phyloP scores from a whole-genome alignment of 2,329 filamentous ascomycete genomes.

The Ceratocystis destructans region DNA sequence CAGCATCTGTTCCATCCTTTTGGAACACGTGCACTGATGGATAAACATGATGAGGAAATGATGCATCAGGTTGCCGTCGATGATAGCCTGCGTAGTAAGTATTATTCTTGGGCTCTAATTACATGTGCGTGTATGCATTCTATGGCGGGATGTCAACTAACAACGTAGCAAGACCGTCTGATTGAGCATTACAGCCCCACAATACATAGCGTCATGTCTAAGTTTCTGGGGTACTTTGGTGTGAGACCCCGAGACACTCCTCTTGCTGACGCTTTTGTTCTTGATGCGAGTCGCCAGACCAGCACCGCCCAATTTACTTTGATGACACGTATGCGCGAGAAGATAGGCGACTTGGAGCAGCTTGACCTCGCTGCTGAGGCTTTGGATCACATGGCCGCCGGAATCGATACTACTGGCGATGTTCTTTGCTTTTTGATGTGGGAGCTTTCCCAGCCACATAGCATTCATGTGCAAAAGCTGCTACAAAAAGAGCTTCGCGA shows the following conservation, averaged over 20 bases:
- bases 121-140: background rate
- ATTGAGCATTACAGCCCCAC: constrained; percentile 43
- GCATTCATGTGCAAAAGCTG: constrained; percentile 35
- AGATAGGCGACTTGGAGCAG: constrained; percentile 33
- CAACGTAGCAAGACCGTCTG: constrained; percentile 40
- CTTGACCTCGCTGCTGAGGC: constrained; percentile 52
- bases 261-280: constrained; percentile 44
- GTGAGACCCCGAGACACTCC: constrained; percentile 44
- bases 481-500: constrained; percentile 39
- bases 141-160: background rate
- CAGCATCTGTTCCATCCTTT: constrained; percentile 56
- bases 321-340: constrained; percentile 42
- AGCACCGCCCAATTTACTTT: constrained; percentile 42
- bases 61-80: constrained; percentile 58
- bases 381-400: constrained; percentile 57
- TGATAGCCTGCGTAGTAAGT: constrained; percentile 50
- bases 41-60: constrained; percentile 44
- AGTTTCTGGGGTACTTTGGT: constrained; percentile 32
- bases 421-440: constrained; percentile 58
- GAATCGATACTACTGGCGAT: constrained; percentile 59
- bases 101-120: background rate
- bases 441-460: constrained; percentile 50
- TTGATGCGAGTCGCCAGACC: constrained; percentile 35
- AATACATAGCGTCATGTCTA: constrained; percentile 35
- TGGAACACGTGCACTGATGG: constrained; percentile 46